Evolutionary conservation across 1,284 basidiomycete species (phyloP).

Genomic region (Ceratobasidium theobromae): DNA sequence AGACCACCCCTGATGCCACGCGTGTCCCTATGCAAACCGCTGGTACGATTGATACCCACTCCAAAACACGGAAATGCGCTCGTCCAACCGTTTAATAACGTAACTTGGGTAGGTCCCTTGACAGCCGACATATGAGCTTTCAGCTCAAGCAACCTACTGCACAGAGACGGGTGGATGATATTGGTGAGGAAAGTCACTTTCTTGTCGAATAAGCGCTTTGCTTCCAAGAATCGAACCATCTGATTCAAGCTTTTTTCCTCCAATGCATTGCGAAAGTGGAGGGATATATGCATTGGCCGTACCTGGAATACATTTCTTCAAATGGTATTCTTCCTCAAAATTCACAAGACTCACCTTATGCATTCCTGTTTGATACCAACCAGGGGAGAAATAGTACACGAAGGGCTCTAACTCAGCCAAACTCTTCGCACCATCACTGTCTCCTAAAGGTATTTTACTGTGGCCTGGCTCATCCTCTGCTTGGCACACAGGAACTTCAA

Average conservation of each 20-base stretch:
- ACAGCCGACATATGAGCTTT: background rate
- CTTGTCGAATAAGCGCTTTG: background rate
- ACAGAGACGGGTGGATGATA: background rate
- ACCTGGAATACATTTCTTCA: background rate
- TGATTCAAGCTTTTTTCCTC: background rate
- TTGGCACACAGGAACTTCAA: no score
- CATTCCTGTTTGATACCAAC: slow-evolving; percentile 18
- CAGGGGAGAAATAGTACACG: background rate
- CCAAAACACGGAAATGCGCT: slow-evolving; percentile 14
- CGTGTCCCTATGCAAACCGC: background rate
- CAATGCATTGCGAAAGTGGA: background rate
- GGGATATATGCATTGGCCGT: background rate
- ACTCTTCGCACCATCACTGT: background rate
- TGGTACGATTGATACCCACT: background rate
- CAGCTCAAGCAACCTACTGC: background rate
- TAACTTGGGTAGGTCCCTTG: background rate
- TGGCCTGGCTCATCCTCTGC: background rate
- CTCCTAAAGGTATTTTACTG: background rate
- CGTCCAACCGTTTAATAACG: background rate
- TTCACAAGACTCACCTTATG: background rate
- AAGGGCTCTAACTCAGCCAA: background rate
- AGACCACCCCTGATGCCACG: background rate
- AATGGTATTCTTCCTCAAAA: background rate
- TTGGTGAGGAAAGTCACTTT: background rate
- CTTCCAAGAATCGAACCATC: background rate